Percentiles rank a stretch among this genome's conserved stretches.
Conservation (phyloP, 805 yeast species). For the Cyberlindnera bimundalis region DNA sequence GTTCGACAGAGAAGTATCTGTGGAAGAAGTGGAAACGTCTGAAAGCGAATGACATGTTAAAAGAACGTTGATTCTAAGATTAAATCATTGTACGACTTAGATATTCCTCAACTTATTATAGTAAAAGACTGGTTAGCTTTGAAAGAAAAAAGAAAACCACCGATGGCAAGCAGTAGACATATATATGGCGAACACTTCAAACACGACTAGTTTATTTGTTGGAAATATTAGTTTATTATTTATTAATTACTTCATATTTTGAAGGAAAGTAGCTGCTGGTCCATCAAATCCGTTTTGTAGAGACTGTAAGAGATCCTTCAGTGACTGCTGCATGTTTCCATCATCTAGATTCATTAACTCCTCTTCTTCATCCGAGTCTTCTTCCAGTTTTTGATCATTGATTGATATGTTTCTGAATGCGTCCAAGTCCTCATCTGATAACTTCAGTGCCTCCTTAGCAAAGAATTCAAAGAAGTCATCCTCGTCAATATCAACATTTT, state of each 20-base stretch:
- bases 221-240: no score
- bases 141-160: no score
- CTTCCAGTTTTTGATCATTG: conserved; percentile 8
- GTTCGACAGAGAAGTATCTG: no score
- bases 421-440: conserved; percentile 45
- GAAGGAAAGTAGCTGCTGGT: conserved; percentile 35
- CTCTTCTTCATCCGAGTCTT: conserved; percentile 17
- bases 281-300: conserved; percentile 32
- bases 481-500: conserved; percentile 49
- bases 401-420: conserved; percentile 26
- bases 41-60: no score
- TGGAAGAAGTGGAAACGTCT: no score
- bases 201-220: no score
- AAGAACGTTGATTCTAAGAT: no score
- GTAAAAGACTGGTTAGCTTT: no score
- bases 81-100: no score
- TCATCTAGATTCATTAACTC: conserved; percentile 1
- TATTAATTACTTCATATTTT: conserved; percentile 15
- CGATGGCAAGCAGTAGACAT: no score
- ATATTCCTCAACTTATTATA: no score
- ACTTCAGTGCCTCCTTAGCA: conserved; percentile 48
- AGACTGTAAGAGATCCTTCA: conserved; percentile 29
- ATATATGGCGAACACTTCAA: no score
- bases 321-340: conserved; percentile 10
- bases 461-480: conserved; percentile 70